Base-by-base conservation (phyloP, 169 alveolate genomes). In the Eimeria praecox region DNA sequence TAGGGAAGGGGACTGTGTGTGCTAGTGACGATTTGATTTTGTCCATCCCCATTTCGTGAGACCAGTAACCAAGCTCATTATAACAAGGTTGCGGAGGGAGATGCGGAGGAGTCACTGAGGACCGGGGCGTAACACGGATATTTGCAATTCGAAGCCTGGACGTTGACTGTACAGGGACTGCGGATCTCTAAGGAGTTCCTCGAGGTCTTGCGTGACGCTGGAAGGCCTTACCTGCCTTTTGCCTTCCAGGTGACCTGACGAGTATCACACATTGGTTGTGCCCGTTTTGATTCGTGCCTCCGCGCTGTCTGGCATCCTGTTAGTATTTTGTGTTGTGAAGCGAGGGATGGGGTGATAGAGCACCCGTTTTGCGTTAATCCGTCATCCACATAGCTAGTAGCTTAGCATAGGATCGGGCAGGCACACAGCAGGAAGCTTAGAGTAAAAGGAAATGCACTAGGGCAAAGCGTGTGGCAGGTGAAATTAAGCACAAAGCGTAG, bases 391-490 rank as follows among this genome's bases (percentile, higher is more conserved):
- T 59, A 59, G 33, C n/a, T 59, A 59, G 69, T 59, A 59, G n/a
- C 1, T 59, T 59, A 59, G 30, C 69, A 59, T 59, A 59, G 69
- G 69, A 20, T 59, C 69, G 20, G 30, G 0, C 69, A 59, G 8
- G 20, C 69, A 52, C 62, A 0, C 3, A 59, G 69, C 20, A 22
- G 69, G 69, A 59, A 22, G 69, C n/a, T 59, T 59, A 59, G 69
- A 59, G 69, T 59, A 59, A 1, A 59, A 3, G 69, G 69, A 59
- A 59, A 59, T 59, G 69, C 69, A 0, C 33, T 59, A 59, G 12
- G n/a, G 69, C n/a, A 59, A 59, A 59, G 69, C 30, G 69, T 59
- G 69, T 59, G 69, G 69, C 69, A 59, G 69, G 69, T 59, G 69
- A 59, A 59, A 59, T 14, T 18, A 59, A 59, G 69, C 69, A 59